phyloP scores from a whole-genome alignment of 1,139 yeast genomes.

The Yamadazyma oceani region DNA sequence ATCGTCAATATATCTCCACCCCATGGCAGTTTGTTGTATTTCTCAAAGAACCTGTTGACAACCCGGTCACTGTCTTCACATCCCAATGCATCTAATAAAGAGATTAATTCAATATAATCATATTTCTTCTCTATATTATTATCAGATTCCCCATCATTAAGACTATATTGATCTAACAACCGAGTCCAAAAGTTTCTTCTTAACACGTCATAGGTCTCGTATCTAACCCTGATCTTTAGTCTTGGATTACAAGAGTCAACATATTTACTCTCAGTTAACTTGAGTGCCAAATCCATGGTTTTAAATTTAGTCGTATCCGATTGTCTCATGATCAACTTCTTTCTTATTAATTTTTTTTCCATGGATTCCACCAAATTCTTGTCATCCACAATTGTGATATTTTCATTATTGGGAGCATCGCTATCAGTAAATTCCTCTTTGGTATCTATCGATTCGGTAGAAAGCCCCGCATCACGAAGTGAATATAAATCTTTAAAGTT shows the following conservation, averaged over 20 bases:
- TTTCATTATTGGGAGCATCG: constrained; percentile 12
- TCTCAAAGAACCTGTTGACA: constrained; percentile 44
- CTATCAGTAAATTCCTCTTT: constrained; percentile 16
- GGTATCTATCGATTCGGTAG: constrained; percentile 6
- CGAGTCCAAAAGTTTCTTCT: constrained; percentile 72
- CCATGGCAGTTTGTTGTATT: constrained; percentile 45
- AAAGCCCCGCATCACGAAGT: constrained; percentile 6
- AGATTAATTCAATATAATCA: constrained; percentile 55
- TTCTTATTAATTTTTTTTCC: constrained; percentile 30
- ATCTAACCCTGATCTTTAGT: constrained; percentile 60
- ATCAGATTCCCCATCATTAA: constrained; percentile 30
- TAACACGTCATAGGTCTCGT: constrained; percentile 64
- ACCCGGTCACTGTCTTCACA: constrained; percentile 53
- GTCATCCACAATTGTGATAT: constrained; percentile 25
- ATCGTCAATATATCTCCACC: constrained; percentile 56
- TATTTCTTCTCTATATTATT: constrained; percentile 19
- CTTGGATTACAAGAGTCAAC: constrained; percentile 50
- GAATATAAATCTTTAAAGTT: constrained; percentile 7
- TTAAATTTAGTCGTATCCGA: constrained; percentile 45
- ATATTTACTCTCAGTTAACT: constrained; percentile 33
- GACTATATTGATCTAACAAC: constrained; percentile 52
- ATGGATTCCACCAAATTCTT: constrained; percentile 30
- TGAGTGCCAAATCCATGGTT: constrained; percentile 41
- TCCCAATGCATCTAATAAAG: constrained; percentile 64
- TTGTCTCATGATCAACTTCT: constrained; percentile 26